A percentile compares a stretch with the other conserved stretches of the same genome.
These are phyloP conservation scores for Pleurotus giganteus DNA, from an alignment of 768 basidiomycete genomes.

Conservation along the genomic window DNA sequence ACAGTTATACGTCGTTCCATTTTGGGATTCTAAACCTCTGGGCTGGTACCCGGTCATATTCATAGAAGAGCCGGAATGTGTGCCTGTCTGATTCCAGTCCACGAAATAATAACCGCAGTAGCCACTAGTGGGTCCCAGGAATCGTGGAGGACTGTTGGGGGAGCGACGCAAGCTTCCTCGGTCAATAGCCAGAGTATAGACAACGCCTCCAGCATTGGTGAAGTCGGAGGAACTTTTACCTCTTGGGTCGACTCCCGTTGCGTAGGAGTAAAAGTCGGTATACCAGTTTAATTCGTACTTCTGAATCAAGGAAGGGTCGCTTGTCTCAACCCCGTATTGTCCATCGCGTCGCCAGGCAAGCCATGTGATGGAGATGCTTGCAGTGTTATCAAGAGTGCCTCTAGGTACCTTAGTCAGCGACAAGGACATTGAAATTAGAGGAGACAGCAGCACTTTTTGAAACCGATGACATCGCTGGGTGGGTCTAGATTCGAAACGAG, in stretches of 20 bases:
- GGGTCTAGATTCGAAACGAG: not conserved
- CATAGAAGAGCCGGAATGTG: too few species aligned
- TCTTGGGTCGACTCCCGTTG: not conserved
- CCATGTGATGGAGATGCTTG: not conserved
- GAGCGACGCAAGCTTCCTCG: not conserved
- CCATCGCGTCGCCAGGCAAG: not conserved
- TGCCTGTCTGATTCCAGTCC: too few species aligned
- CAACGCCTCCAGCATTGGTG: not conserved
- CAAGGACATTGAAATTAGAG: too few species aligned
- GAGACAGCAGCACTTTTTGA: not conserved
- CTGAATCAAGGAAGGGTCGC: not conserved
- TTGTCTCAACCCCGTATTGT: not conserved
- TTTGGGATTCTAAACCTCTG: not conserved
- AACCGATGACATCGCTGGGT: not conserved
- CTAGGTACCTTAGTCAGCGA: not conserved
- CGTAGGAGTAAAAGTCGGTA: not conserved
- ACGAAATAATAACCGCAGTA: slow-evolving; percentile 1
- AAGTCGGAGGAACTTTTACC: not conserved
- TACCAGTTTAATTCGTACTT: not conserved
- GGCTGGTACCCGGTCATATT: too few species aligned
- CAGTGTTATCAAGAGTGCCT: not conserved
- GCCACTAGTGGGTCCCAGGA: not conserved
- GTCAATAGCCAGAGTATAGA: slow-evolving; percentile 3
- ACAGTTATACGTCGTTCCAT: not conserved
- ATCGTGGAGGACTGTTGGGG: not conserved